Percentiles rank a stretch among this genome's conserved stretches.
Conservation (phyloP, 2,329 filamentous ascomycete species). For the Ascochyta lentis region DNA sequence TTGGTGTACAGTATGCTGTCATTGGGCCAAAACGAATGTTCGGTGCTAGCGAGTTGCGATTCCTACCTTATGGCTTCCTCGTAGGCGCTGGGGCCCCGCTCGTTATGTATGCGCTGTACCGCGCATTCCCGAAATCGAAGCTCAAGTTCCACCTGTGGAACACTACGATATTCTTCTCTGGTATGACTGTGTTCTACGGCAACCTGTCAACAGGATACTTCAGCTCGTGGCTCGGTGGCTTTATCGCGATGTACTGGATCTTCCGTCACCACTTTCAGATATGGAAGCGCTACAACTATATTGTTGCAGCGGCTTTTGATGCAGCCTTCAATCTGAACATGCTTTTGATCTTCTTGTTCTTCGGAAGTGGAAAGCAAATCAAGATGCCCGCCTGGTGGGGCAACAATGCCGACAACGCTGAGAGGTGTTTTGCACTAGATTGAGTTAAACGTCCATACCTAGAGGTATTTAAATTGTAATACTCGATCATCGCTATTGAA, state of each 20-base stretch:
- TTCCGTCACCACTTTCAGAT: conserved; percentile 63
- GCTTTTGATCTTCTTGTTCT: conserved; percentile 66
- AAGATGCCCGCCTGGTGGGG: conserved; percentile 71
- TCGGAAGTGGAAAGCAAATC: conserved; percentile 63
- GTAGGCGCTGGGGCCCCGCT: conserved; percentile 57
- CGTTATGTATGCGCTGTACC: conserved; percentile 60
- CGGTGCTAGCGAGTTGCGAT: conserved; percentile 55
- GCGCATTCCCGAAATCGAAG: conserved; percentile 59
- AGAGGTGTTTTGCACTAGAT: conserved; percentile 64
- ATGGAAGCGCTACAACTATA: conserved; percentile 68
- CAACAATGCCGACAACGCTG: conserved; percentile 62
- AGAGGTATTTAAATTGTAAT: too few relatives aligned
- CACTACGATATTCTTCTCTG: conserved; percentile 67
- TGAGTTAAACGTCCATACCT: background rate
- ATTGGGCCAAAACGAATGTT: conserved; percentile 62
- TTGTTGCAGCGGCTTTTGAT: conserved; percentile 67
- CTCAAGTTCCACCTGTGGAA: conserved; percentile 65
- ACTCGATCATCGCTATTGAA: background rate
- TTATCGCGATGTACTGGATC: conserved; percentile 66
- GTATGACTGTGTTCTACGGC: conserved; percentile 64
- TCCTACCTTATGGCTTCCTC: conserved; percentile 62
- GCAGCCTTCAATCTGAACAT: conserved; percentile 68
- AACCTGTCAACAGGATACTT: conserved; percentile 67
- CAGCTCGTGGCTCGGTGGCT: conserved; percentile 64
- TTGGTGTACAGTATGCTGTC: conserved; percentile 66